Evolutionary conservation across 1,139 yeast species (phyloP).

Genomic region (Tardiomyces blankii): DNA sequence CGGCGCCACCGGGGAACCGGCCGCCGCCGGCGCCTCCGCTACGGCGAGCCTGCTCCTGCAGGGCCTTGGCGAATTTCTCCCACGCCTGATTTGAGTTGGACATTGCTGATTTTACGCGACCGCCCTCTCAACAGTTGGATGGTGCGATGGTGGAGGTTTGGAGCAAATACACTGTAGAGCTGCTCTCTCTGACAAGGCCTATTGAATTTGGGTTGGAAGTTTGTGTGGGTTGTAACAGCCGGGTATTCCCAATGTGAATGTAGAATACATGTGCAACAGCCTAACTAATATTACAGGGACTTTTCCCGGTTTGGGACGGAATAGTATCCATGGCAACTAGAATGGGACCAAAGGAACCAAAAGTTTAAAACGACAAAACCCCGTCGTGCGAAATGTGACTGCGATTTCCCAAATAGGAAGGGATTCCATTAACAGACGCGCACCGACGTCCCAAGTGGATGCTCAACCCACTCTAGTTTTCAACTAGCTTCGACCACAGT

Average conservation of each 20-base stretch:
- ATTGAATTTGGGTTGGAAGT: too few species aligned
- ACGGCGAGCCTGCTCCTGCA: slow-evolving; percentile 46
- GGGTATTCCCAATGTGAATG: too few species aligned
- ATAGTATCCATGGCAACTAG: not conserved
- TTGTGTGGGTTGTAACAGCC: too few species aligned
- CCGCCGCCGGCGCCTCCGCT: slow-evolving; percentile 31
- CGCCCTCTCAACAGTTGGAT: too few species aligned
- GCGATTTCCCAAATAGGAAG: not conserved
- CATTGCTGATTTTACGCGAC: not conserved
- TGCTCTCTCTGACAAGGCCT: too few species aligned
- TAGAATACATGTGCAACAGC: too few species aligned
- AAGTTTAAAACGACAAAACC: too few species aligned
- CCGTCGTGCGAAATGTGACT: not conserved
- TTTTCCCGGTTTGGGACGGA: too few species aligned
- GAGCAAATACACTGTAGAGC: too few species aligned
- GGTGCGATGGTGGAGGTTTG: too few species aligned
- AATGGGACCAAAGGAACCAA: too few species aligned
- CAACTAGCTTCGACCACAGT: slow-evolving; percentile 1
- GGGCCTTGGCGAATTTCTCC: slow-evolving; percentile 11
- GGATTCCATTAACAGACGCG: not conserved
- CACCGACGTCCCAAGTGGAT: not conserved
- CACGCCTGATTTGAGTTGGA: slow-evolving; percentile 6
- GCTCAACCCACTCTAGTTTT: not conserved
- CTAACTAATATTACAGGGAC: too few species aligned
- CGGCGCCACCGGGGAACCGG: slow-evolving; percentile 27